phyloP scores from a whole-genome alignment of 257 asterid species.

The Osmanthus fragrans region DNA sequence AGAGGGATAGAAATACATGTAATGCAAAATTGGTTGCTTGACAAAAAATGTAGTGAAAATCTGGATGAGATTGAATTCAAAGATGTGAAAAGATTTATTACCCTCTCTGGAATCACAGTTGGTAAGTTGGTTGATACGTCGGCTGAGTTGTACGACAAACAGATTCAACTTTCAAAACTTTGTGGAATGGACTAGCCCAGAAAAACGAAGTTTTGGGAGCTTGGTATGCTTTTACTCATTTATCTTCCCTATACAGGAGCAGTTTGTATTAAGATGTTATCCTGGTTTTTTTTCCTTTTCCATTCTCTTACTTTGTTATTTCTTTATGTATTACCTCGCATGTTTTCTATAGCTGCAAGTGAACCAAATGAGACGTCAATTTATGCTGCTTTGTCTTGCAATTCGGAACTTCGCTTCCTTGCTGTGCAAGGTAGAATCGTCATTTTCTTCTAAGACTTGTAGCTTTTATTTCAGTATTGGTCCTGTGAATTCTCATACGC shows the following conservation, averaged over 20 bases:
- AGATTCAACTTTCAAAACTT: slow-evolving; percentile 49
- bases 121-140: too few relatives aligned
- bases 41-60: too few relatives aligned
- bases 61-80: too few relatives aligned
- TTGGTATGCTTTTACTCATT: slow-evolving; percentile 34
- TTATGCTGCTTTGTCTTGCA: slow-evolving; percentile 57
- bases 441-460: background rate
- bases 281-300: background rate
- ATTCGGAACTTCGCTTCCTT: slow-evolving; percentile 61
- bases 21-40: too few relatives aligned
- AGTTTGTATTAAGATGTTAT: slow-evolving; percentile 5
- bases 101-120: too few relatives aligned
- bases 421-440: slow-evolving; percentile 64
- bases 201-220: slow-evolving; percentile 35
- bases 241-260: slow-evolving; percentile 6
- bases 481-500: background rate
- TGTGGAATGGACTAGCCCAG: slow-evolving; percentile 72
- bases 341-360: slow-evolving; percentile 36
- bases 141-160: slow-evolving; percentile 61
- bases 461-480: background rate
- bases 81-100: too few relatives aligned
- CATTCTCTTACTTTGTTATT: background rate
- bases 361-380: slow-evolving; percentile 31
- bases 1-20: too few relatives aligned
- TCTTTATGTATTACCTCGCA: slow-evolving; percentile 7